Percentiles rank a stretch among this genome's conserved stretches.
Conservation (phyloP, 2,329 filamentous ascomycete genomes). For the Aspergillus bombycis region DNA sequence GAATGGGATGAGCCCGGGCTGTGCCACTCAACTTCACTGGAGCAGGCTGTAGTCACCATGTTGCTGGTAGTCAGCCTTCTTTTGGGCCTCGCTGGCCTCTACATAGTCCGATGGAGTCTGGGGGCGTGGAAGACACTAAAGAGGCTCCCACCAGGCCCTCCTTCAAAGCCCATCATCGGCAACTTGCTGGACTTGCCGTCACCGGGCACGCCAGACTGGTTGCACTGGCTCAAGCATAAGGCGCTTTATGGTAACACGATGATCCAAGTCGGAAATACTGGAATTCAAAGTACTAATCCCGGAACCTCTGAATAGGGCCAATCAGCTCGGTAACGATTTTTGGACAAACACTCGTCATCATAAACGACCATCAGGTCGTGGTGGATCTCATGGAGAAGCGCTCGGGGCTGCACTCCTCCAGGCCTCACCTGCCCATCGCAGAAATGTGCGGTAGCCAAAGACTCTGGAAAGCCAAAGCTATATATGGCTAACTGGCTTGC, state of each 20-base stretch:
- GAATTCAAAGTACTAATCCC: background rate
- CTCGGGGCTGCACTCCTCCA: constrained; percentile 26
- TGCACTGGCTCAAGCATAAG: constrained; percentile 47
- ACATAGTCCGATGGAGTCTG: background rate
- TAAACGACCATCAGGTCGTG: constrained; percentile 33
- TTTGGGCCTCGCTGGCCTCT: background rate
- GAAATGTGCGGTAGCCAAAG: background rate
- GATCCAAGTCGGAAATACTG: background rate
- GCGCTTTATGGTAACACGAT: constrained; percentile 35
- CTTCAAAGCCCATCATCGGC: constrained; percentile 50
- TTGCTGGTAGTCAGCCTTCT: background rate
- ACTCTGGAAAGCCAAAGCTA: too few relatives aligned
- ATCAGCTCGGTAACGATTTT: constrained; percentile 39
- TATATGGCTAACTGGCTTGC: background rate
- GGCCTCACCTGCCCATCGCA: background rate
- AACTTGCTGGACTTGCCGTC: constrained; percentile 53
- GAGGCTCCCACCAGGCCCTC: constrained; percentile 53
- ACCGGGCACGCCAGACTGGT: constrained; percentile 37
- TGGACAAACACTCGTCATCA: constrained; percentile 35
- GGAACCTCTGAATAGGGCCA: constrained; percentile 16
- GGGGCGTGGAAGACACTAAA: background rate
- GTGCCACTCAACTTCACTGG: background rate
- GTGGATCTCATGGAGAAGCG: constrained; percentile 35
- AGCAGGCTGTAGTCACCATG: background rate
- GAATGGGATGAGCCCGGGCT: background rate